These are phyloP conservation scores for Ophiosphaerella narmari DNA, from an alignment of 2,329 filamentous ascomycete species.

Conservation along the genomic window DNA sequence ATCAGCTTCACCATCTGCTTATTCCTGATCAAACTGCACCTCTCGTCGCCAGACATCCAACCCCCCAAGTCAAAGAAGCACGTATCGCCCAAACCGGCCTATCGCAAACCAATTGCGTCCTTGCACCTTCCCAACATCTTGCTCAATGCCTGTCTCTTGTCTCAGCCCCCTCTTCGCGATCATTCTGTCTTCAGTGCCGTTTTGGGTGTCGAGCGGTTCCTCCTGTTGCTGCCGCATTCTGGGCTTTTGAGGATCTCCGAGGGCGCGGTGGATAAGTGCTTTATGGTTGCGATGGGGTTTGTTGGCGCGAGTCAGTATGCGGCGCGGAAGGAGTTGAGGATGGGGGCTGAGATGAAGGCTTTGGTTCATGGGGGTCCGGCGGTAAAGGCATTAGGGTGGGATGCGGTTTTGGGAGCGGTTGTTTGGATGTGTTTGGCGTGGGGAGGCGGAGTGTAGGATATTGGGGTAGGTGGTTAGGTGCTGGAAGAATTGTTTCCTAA, in stretches of 20 bases:
- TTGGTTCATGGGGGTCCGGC: conserved; percentile 18
- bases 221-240: conserved; percentile 31
- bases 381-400: conserved; percentile 34
- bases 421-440: conserved; percentile 23
- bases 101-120: conserved; percentile 16
- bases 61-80: background rate
- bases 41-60: conserved; percentile 19
- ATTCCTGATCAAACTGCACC: conserved; percentile 34
- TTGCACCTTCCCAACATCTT: conserved; percentile 32
- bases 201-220: conserved; percentile 21
- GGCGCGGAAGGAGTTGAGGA: conserved; percentile 17
- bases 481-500: no score
- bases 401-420: conserved; percentile 25
- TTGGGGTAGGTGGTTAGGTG: background rate
- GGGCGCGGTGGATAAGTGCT: conserved; percentile 22
- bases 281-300: conserved; percentile 31
- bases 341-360: conserved; percentile 9
- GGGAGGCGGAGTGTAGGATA: conserved; percentile 29
- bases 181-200: conserved; percentile 25
- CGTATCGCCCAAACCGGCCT: background rate
- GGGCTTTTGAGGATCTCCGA: conserved; percentile 18
- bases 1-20: conserved; percentile 32
- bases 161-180: conserved; percentile 19
- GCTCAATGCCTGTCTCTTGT: conserved; percentile 29
- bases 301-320: conserved; percentile 26